Evolutionary conservation across 2,329 filamentous ascomycete species (phyloP), one percentile per base, ranked within the genome.

Genomic region (Penicillium sp.): DNA sequence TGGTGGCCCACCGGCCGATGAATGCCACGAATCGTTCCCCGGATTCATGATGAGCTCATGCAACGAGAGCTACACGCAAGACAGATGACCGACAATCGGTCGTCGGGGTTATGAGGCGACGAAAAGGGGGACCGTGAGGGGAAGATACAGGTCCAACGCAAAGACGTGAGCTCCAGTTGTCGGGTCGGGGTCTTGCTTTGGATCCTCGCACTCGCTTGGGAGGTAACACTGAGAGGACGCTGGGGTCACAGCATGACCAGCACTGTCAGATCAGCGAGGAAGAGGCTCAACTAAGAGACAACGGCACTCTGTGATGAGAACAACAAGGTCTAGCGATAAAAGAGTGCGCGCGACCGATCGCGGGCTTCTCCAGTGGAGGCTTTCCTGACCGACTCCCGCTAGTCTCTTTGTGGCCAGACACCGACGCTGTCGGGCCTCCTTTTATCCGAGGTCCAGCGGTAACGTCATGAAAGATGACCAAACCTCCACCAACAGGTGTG

Each of bases 11-110:
- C 65, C 65, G 27, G 53, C 60, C 43, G 65, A 60, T 46, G 65
- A 65, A 58, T 72, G 68, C 69, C 69, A 72, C 49, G 62, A 67
- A 65, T 72, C 69, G 56, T 66, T 70, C 52, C 67, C 69, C 57
- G 69, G 61, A 56, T 72, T 72, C 69, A 72, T 72, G 51, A 49
- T 65, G 48, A 54, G 43, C 47, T 48, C 59, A 60, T 63, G 48
- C 59, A 60, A 51, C 47, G 38, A 11, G 43, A 33, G 4, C 11
- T 25, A 26, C 25, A 46, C 33, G n/a, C 29, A 13, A 45, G 24
- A 24, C 24, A 40, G 34, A 41, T 37, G 29, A 24, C 42, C 37
- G 27, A 32, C 43, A 28, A 39, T 50, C 25, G 48, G 47, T 33
- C 27, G 32, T 11, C 5, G 38, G 25, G 18, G 18, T 18, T 18